phyloP scores from a whole-genome alignment of 805 yeast genomes.

The Schizosaccharomyces cryophilus region DNA sequence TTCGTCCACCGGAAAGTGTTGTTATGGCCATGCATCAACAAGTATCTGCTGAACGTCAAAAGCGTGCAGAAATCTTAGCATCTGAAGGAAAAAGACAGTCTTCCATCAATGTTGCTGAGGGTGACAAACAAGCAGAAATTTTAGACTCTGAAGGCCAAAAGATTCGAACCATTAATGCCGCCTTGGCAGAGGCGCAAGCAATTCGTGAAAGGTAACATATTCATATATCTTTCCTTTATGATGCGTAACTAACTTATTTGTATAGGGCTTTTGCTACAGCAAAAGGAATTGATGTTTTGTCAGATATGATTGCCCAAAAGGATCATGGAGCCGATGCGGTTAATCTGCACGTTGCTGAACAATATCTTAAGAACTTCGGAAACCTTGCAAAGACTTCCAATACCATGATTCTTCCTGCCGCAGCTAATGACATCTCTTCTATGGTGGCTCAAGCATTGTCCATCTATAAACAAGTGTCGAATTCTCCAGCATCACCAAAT shows the following conservation, averaged over 20 bases:
- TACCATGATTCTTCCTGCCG: constrained; percentile 54
- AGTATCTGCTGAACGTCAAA: constrained; percentile 66
- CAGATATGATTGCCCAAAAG: constrained; percentile 40
- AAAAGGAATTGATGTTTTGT: constrained; percentile 36
- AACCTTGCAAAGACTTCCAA: constrained; percentile 63
- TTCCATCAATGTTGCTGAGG: constrained; percentile 63
- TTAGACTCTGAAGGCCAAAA: constrained; percentile 52
- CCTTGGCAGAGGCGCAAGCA: constrained; percentile 54
- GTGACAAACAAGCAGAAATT: constrained; percentile 44
- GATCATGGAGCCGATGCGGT: constrained; percentile 59
- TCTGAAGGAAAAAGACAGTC: constrained; percentile 65
- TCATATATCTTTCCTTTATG: not conserved
- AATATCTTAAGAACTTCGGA: constrained; percentile 58
- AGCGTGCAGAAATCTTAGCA: constrained; percentile 68
- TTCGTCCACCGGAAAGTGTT: constrained; percentile 66
- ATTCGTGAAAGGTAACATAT: constrained; percentile 15
- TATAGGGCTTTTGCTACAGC: constrained; percentile 52
- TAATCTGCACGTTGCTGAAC: constrained; percentile 56
- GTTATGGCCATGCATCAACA: constrained; percentile 81
- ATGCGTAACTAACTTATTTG: not conserved
- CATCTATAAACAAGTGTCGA: constrained; percentile 30
- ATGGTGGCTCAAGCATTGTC: constrained; percentile 58
- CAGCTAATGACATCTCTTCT: constrained; percentile 46
- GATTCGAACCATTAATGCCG: constrained; percentile 36
- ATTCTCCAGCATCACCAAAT: not conserved